Conservation (phyloP, 305 asterid species). For the Striga hermonthica region DNA sequence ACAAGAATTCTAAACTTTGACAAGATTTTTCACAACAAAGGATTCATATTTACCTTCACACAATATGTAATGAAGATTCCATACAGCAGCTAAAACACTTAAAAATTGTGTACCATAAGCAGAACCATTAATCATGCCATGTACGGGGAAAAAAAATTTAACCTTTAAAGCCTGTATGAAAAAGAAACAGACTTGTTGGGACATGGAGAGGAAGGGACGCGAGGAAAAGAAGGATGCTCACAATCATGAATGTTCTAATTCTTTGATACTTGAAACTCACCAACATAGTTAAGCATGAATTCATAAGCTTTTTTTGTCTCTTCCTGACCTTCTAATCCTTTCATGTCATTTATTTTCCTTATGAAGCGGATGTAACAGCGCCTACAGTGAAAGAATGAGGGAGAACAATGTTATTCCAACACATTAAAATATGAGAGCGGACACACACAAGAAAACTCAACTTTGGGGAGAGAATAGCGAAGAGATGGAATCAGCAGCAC, state of each 20-base stretch:
- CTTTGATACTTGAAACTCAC: constrained; percentile 38
- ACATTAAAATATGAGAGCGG: constrained; percentile 5
- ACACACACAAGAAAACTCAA: not conserved
- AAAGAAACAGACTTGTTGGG: not conserved
- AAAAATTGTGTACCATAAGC: too few relatives aligned
- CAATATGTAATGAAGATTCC: constrained; percentile 8
- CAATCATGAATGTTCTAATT: not conserved
- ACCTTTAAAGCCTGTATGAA: too few relatives aligned
- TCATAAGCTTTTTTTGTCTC: constrained; percentile 95
- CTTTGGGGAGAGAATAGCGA: not conserved
- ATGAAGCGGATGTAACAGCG: constrained; percentile 91
- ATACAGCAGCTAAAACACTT: constrained; percentile 7
- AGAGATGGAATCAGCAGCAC: not conserved
- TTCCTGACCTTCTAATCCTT: constrained; percentile 84
- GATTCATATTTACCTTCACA: not conserved
- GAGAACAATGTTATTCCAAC: constrained; percentile 18
- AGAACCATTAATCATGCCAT: too few relatives aligned
- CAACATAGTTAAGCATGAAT: constrained; percentile 86
- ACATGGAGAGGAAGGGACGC: not conserved
- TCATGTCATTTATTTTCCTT: constrained; percentile 78
- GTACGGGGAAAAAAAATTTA: too few relatives aligned
- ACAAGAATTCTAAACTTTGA: too few relatives aligned
- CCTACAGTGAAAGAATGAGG: constrained; percentile 46
- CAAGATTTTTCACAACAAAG: too few relatives aligned
- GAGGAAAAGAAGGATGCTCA: not conserved